Percentiles rank a stretch among this genome's conserved stretches.
These are phyloP conservation scores for Pleurotus tuoliensis DNA, from an alignment of 768 basidiomycete genomes.

Conservation along the genomic window DNA sequence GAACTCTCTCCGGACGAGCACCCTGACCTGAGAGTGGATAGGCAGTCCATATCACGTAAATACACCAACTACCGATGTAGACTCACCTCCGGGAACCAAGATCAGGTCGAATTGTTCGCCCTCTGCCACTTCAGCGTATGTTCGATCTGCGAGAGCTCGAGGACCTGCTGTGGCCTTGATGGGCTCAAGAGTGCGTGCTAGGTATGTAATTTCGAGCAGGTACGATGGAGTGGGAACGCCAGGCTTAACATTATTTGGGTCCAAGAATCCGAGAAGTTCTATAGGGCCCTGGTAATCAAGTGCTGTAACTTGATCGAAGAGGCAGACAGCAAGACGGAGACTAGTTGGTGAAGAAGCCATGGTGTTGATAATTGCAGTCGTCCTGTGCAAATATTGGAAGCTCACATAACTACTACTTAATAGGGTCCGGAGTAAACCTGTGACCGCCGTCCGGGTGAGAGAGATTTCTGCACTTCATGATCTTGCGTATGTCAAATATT, in stretches of 20 bases:
- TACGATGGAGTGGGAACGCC: neutral
- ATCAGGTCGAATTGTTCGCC: conserved; percentile 6
- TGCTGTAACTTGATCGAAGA: conserved; percentile 17
- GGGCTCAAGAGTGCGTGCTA: conserved; percentile 16
- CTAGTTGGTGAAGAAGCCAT: neutral
- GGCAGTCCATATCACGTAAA: too few relatives aligned
- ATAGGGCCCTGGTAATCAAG: conserved; percentile 22
- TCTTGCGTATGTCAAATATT: too few relatives aligned
- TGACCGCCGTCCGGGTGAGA: too few relatives aligned
- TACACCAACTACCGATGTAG: too few relatives aligned
- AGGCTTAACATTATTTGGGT: neutral
- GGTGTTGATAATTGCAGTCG: too few relatives aligned
- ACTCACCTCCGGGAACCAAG: conserved; percentile 2
- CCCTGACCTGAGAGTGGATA: neutral
- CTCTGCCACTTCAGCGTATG: neutral
- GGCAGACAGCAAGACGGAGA: conserved; percentile 18
- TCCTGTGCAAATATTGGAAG: too few relatives aligned
- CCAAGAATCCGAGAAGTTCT: conserved; percentile 15
- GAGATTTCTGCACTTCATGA: too few relatives aligned
- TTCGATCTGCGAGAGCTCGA: neutral
- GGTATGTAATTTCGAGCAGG: conserved; percentile 12
- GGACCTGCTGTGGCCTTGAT: conserved; percentile 14
- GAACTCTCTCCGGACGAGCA: neutral
- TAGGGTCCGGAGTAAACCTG: too few relatives aligned
- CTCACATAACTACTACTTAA: too few relatives aligned